Percentiles rank a stretch among this genome's conserved stretches.
Conservation (phyloP, 169 alveolate species). For the Plasmodium malariae region DNA sequence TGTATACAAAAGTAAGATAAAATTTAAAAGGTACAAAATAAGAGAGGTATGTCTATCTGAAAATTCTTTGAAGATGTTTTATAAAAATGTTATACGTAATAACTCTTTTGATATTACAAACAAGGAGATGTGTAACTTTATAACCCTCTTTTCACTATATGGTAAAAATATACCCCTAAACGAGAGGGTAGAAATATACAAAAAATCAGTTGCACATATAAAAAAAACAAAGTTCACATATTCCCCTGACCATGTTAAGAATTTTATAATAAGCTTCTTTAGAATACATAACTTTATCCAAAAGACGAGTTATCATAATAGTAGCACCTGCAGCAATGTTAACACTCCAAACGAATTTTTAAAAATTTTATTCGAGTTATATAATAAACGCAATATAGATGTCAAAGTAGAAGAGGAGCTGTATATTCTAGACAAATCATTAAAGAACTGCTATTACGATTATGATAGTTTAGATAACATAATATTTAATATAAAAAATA, state of each 20-base stretch:
- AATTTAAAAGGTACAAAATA: neutral
- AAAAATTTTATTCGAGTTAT: conserved; percentile 11
- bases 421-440: conserved; percentile 3
- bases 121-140: conserved; percentile 36
- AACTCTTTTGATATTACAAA: conserved; percentile 34
- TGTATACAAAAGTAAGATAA: conserved; percentile 21
- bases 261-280: conserved; percentile 20
- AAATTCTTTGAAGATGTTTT: neutral
- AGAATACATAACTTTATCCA: conserved; percentile 9
- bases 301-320: neutral
- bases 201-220: conserved; percentile 9
- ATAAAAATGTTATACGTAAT: conserved; percentile 2
- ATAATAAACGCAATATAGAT: conserved; percentile 34
- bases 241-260: conserved; percentile 36
- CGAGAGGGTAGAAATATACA: conserved; percentile 16
- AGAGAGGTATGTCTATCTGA: conserved; percentile 19
- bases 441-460: conserved; percentile 25
- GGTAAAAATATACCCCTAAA: conserved; percentile 15
- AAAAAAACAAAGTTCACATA: conserved; percentile 1
- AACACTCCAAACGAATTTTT: neutral
- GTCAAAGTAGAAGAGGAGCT: conserved; percentile 37
- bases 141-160: conserved; percentile 13
- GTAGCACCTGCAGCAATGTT: neutral
- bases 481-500: conserved; percentile 62
- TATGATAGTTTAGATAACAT: conserved; percentile 50